A percentile compares a stretch with the other conserved stretches of the same genome.
Conservation (phyloP, 1,284 basidiomycete species). For the Austroboletus niveus region DNA sequence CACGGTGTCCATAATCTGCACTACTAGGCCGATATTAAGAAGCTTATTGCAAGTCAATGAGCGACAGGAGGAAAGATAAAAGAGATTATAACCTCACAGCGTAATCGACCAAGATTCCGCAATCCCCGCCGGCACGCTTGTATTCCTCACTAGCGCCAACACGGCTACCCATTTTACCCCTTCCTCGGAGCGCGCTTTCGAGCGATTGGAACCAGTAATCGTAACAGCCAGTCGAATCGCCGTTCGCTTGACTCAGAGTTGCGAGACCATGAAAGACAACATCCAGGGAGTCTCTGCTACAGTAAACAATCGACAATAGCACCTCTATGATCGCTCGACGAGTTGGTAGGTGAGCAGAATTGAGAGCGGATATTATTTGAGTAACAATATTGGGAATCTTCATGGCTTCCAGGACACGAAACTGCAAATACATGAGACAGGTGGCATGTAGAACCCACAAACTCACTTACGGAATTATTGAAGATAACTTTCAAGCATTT, state of each 20-base stretch:
- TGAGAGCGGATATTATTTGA: conserved; percentile 83
- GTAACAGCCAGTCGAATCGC: conserved; percentile 63
- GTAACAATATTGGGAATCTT: conserved; percentile 77
- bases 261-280: conserved; percentile 66
- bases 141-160: conserved; percentile 94
- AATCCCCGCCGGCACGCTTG: conserved; percentile 60
- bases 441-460: neutral
- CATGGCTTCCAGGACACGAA: conserved; percentile 77
- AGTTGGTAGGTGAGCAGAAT: conserved; percentile 79
- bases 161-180: conserved; percentile 93
- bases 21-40: conserved; percentile 70
- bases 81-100: conserved; percentile 55
- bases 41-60: conserved; percentile 42
- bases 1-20: conserved; percentile 58
- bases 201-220: conserved; percentile 90
- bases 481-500: conserved; percentile 88
- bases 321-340: conserved; percentile 83
- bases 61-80: conserved; percentile 6
- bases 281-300: conserved; percentile 49
- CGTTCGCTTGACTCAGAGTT: conserved; percentile 63
- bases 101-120: conserved; percentile 77
- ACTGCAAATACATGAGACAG: conserved; percentile 38
- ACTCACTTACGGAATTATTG: conserved; percentile 63
- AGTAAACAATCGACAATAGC: conserved; percentile 64
- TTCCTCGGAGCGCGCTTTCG: conserved; percentile 74